Evolutionary conservation across 257 asterid species (phyloP).

Genomic region (Ajuga chamaepitys): DNA sequence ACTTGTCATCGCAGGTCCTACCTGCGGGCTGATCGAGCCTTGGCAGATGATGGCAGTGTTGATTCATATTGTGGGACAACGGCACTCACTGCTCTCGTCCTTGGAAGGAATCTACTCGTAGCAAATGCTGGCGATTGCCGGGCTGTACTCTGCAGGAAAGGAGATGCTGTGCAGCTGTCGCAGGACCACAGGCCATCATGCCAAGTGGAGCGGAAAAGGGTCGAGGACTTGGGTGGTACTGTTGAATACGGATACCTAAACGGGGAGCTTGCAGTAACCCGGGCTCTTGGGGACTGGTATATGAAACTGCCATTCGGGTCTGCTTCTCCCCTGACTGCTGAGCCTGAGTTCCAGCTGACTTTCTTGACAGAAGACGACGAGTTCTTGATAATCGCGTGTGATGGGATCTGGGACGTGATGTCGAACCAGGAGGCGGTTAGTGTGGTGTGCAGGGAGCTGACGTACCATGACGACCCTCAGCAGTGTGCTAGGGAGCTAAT

Average conservation of each 20-base stretch:
- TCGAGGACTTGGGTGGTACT: constrained; percentile 71
- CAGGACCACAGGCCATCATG: constrained; percentile 82
- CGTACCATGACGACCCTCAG: constrained; percentile 54
- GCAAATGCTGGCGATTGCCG: constrained; percentile 97
- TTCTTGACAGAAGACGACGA: constrained; percentile 76
- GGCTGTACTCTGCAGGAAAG: constrained; percentile 84
- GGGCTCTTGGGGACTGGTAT: constrained; percentile 96
- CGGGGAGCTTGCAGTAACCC: constrained; percentile 82
- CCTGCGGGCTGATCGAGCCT: constrained; percentile 63
- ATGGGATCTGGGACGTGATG: constrained; percentile 92
- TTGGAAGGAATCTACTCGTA: constrained; percentile 62
- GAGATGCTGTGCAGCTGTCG: constrained; percentile 80
- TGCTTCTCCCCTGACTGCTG: constrained; percentile 76
- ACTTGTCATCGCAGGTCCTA: constrained; percentile 50
- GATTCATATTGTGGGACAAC: constrained; percentile 84
- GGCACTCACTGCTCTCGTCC: constrained; percentile 70
- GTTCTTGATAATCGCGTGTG: constrained; percentile 82
- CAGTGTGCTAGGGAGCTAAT: constrained; percentile 68
- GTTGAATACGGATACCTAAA: constrained; percentile 75
- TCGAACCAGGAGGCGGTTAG: constrained; percentile 83
- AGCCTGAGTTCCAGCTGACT: constrained; percentile 63
- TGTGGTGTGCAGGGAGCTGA: constrained; percentile 56
- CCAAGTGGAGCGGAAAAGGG: constrained; percentile 54
- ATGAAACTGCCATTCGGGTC: constrained; percentile 83
- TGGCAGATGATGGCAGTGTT: constrained; percentile 52